These are phyloP conservation scores for Letharia lupina DNA, from an alignment of 495 filamentous ascomycete genomes.

Conservation along the genomic window DNA sequence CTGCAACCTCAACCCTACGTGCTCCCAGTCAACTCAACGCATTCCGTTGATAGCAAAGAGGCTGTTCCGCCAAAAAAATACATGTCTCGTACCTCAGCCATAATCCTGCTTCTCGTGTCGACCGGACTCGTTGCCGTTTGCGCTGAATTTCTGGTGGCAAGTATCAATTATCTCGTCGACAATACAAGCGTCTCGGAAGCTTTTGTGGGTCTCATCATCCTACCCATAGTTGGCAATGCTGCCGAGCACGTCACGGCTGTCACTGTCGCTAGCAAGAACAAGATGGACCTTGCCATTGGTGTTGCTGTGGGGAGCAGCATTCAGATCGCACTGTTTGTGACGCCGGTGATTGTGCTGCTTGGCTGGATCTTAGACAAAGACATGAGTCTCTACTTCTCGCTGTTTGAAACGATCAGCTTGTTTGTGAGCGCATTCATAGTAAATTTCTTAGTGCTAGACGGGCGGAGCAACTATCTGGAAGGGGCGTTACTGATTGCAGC, in stretches of 20 bases:
- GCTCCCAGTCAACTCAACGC: constrained; percentile 33
- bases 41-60: constrained; percentile 25
- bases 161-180: constrained; percentile 64
- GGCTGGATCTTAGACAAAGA: constrained; percentile 75
- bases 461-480: constrained; percentile 81
- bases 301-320: constrained; percentile 84
- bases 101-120: constrained; percentile 64
- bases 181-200: constrained; percentile 59
- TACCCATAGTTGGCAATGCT: constrained; percentile 87
- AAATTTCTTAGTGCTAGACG: constrained; percentile 84
- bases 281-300: constrained; percentile 91
- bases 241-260: constrained; percentile 90
- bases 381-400: constrained; percentile 84
- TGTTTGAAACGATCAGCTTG: constrained; percentile 82
- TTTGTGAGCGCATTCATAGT: constrained; percentile 80
- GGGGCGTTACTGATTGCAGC: constrained; percentile 72
- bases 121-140: constrained; percentile 77
- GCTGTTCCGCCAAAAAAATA: constrained; percentile 40
- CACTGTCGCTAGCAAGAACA: constrained; percentile 83
- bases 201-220: constrained; percentile 81
- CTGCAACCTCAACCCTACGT: constrained; percentile 36
- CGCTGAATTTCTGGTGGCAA: constrained; percentile 79
- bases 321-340: constrained; percentile 84
- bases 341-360: constrained; percentile 79
- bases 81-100: constrained; percentile 66